Base-by-base conservation (phyloP, 257 asterid species). In the Paraleonurus japonicus region DNA sequence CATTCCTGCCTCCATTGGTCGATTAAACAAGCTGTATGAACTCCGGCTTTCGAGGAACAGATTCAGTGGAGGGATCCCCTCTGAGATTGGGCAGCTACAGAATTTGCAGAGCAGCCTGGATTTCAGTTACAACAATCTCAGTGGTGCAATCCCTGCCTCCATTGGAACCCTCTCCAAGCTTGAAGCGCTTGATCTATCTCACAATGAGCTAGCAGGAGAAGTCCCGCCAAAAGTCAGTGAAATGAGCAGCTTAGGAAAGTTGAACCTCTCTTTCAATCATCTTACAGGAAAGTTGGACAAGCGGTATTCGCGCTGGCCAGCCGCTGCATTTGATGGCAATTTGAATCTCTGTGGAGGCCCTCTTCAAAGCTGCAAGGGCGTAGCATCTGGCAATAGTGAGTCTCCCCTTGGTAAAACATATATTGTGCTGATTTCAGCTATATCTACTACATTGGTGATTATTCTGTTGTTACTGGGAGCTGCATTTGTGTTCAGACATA, bases 181-280 rank as follows among this genome's bases (percentile, higher is more conserved):
- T 2, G 97, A 93, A 79, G 80, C 80, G 7, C 96, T 93, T 17
- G 96, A 90, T 74, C 81, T 93, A 4, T 90, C 98, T 28, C 93
- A 88, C 78, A 93, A 93, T 58, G 76, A 73, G 12, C 82, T 93
- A 33, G 60, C 71, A 0, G 97, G 98, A 23, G 87, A 81, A 73
- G 71, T 93, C 83, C 98, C 98, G 20, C 82, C 78, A 57, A 85
- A 81, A 84, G 80, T 90, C n/a, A 76, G 81, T 53, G 84, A 76
- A 51, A 90, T 93, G 98, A 89, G 91, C 75, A 90, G 98, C 80
- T 80, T 93, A 69, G 95, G 82, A 26, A 85, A 80, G 68, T 79
- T 90, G 65, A 84, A 90, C 83, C 89, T 93, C 45, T 93, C 98
- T 20, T 90, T 78, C 89, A 93, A 93, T 67, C 82, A 62, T 24